phyloP scores from a whole-genome alignment of 2,329 filamentous ascomycete genomes.

The Arachnomyces sp. region DNA sequence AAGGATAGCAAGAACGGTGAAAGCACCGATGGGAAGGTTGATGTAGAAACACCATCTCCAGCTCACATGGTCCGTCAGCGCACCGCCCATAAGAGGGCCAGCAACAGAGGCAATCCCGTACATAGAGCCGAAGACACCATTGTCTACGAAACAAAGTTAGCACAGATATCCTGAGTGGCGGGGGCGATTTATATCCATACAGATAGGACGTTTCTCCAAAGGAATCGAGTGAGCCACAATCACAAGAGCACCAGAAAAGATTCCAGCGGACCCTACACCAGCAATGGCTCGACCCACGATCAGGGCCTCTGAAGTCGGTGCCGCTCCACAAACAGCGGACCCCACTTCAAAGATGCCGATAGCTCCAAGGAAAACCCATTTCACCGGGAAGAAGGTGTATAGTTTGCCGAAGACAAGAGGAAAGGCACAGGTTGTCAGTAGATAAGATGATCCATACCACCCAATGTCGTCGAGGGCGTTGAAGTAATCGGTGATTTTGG shows the following conservation, averaged over 20 bases:
- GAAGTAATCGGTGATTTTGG: slow-evolving; percentile 41
- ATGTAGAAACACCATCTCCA: slow-evolving; percentile 40
- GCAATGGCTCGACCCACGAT: slow-evolving; percentile 37
- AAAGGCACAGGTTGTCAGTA: slow-evolving; percentile 36
- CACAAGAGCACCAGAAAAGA: slow-evolving; percentile 32
- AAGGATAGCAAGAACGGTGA: slow-evolving; percentile 18
- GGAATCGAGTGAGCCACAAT: slow-evolving; percentile 34
- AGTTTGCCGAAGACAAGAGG: slow-evolving; percentile 37
- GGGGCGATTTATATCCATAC: slow-evolving; percentile 20
- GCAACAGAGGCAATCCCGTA: slow-evolving; percentile 37
- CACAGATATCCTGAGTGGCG: neutral
- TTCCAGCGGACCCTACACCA: slow-evolving; percentile 30
- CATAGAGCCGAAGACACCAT: slow-evolving; percentile 32
- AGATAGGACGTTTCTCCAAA: slow-evolving; percentile 32
- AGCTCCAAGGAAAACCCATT: slow-evolving; percentile 34
- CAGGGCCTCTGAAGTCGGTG: slow-evolving; percentile 29
- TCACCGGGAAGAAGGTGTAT: slow-evolving; percentile 36
- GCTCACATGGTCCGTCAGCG: slow-evolving; percentile 33
- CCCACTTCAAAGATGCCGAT: slow-evolving; percentile 37
- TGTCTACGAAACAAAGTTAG: slow-evolving; percentile 1
- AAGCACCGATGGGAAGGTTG: slow-evolving; percentile 29
- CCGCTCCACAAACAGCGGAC: slow-evolving; percentile 30
- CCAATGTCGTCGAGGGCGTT: slow-evolving; percentile 39
- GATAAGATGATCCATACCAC: slow-evolving; percentile 41
- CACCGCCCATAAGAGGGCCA: slow-evolving; percentile 38